Evolutionary conservation across 2,329 filamentous ascomycete genomes (phyloP), one percentile per base, ranked within the genome.

Genomic region (Botrytis fabae): DNA sequence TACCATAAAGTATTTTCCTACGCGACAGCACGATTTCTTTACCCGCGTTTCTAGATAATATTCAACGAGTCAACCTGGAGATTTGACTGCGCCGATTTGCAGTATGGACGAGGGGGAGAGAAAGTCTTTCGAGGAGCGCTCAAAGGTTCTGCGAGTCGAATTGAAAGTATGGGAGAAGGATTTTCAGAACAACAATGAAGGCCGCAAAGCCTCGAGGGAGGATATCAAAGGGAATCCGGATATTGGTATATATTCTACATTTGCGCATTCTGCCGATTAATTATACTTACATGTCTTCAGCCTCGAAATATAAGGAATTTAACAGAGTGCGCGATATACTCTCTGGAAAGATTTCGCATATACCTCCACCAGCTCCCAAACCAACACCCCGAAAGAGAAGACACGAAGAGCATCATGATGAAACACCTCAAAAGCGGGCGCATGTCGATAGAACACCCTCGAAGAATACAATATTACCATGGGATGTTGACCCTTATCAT

Each of bases 141-240:
- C 85, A 20, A 84, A 85, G 75, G 79, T 85, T 68, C 83, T 94
- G n/a, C 88, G 91, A n/a, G 83, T 85, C 54, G 89, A 93, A 75
- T 83, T 95, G 65, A 95, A 95, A 82, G 81, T 82, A 76, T 96
- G 92, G 90, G 93, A 96, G 80, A 89, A 85, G 75, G 83, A 87
- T 10, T 95, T 93, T 84, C 86, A 88, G 9, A 83, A 84, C 38
- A 81, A 84, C 25, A 87, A 95, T 79, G 84, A 83, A 46, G 92
- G 92, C 69, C 87, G 85, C 75, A 95, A 94, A 83, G 91, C 93
- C 6, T 85, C 86, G 68, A 87, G 92, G 73, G 87, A 90, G n/a
- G 92, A 94, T 78, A 94, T 95, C 84, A 94, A 93, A 82, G 85
- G 86, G 70, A 90, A 93, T 78, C 86, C 88, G 10, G 86, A 87